These are phyloP conservation scores for Podospora pseudopauciseta DNA, from an alignment of 495 filamentous ascomycete species.

Conservation along the genomic window DNA sequence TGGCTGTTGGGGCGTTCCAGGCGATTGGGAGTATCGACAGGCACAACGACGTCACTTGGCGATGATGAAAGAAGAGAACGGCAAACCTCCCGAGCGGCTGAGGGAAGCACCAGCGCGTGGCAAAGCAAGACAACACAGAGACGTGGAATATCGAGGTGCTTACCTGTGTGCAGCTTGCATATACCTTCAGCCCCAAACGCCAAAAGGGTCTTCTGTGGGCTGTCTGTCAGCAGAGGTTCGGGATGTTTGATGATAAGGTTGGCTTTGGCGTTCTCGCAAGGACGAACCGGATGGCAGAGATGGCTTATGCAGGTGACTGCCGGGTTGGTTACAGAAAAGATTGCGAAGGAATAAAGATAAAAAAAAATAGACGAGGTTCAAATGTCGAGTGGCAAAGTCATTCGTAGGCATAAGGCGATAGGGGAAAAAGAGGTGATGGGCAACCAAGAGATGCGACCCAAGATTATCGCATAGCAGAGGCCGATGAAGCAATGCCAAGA, in stretches of 20 bases:
- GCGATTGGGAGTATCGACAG: neutral
- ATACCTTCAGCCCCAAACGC: neutral
- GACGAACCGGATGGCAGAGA: neutral
- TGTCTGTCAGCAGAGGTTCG: neutral
- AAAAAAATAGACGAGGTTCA: neutral
- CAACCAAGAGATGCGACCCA: neutral
- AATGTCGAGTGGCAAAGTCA: neutral
- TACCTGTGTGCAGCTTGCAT: constrained; percentile 2
- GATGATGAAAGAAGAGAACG: neutral
- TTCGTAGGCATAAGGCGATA: neutral
- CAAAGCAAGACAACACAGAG: neutral
- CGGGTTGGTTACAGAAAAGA: neutral
- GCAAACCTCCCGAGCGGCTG: neutral
- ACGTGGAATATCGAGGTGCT: neutral
- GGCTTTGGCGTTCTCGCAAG: neutral
- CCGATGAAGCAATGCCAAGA: constrained; percentile 31
- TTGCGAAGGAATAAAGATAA: neutral
- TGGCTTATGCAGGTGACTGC: neutral
- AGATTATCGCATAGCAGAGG: constrained; percentile 23
- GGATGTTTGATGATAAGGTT: neutral
- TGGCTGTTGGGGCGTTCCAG: neutral
- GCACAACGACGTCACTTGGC: constrained; percentile 7
- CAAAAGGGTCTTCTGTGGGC: neutral
- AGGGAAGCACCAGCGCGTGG: neutral
- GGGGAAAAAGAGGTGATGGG: constrained; percentile 5